phyloP scores from a whole-genome alignment of 345 rosid genomes.

The Pseudoturritis turrita region DNA sequence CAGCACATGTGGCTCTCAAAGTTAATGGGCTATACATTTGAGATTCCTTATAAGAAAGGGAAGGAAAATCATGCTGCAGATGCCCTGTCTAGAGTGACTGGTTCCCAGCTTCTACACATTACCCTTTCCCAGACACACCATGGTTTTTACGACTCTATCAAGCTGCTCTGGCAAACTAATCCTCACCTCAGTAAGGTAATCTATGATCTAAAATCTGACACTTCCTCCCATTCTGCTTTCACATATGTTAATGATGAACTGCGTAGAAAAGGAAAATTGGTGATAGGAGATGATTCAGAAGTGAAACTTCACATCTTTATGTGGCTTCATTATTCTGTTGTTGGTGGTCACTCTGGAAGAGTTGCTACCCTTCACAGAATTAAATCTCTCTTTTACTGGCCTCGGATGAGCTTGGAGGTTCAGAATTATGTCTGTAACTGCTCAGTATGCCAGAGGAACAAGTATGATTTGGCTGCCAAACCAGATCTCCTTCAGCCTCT shows the following conservation, averaged over 20 bases:
- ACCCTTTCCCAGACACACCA: background rate
- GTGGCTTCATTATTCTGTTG: background rate
- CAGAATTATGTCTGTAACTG: background rate
- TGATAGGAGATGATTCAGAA: background rate
- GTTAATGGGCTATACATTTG: background rate
- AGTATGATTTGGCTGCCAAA: background rate
- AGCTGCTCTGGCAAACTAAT: background rate
- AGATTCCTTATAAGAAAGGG: background rate
- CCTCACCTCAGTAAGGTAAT: background rate
- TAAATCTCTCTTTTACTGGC: background rate
- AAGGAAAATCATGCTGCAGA: background rate
- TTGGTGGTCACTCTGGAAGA: background rate
- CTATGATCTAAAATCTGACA: accelerated
- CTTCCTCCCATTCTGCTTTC: background rate
- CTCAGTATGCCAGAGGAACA: background rate
- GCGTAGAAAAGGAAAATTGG: background rate
- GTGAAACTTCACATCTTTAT: background rate
- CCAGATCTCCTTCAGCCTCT: background rate
- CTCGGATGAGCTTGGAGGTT: background rate
- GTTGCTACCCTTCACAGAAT: background rate
- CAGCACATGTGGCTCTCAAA: background rate
- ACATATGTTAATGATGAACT: background rate
- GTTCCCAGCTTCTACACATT: background rate
- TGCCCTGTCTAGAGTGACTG: background rate
- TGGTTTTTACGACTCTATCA: background rate